A percentile compares a stretch with the other conserved stretches of the same genome.
Evolutionary conservation across 2,329 filamentous ascomycete genomes (phyloP).

Genomic region (Colletotrichum noveboracense): DNA sequence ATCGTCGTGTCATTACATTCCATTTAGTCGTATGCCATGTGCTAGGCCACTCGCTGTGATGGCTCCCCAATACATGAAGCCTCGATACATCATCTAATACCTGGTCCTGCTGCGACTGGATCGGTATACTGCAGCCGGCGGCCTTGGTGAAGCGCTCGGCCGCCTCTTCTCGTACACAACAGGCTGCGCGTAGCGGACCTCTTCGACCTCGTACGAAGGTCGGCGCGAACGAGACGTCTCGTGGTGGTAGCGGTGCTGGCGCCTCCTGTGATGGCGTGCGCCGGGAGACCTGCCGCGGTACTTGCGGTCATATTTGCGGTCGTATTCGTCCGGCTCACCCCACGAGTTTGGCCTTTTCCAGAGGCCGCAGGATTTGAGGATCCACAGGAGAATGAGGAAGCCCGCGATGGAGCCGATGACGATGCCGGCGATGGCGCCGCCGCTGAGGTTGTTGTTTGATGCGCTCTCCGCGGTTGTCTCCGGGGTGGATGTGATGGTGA

Average conservation of each 20-base stretch:
- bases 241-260: slow-evolving; percentile 10
- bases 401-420: slow-evolving; percentile 53
- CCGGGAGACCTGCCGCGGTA: slow-evolving; percentile 11
- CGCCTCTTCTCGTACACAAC: slow-evolving; percentile 15
- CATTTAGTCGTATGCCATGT: neutral
- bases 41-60: neutral
- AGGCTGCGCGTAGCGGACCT: slow-evolving; percentile 18
- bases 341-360: slow-evolving; percentile 8
- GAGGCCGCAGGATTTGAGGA: slow-evolving; percentile 46
- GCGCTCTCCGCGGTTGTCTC: slow-evolving; percentile 22
- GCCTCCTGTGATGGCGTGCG: neutral
- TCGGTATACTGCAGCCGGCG: slow-evolving; percentile 4
- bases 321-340: slow-evolving; percentile 2
- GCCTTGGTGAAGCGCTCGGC: neutral
- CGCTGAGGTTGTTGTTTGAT: slow-evolving; percentile 37
- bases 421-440: slow-evolving; percentile 57
- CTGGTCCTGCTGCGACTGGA: slow-evolving; percentile 14
- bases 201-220: slow-evolving; percentile 13
- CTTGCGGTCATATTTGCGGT: neutral
- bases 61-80: neutral
- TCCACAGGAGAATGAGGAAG: slow-evolving; percentile 51
- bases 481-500: slow-evolving; percentile 31
- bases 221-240: slow-evolving; percentile 11
- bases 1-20: neutral
- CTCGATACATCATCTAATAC: neutral